Evolutionary conservation across 768 basidiomycete genomes (phyloP).

Genomic region (Macrolepiota albuminosa): DNA sequence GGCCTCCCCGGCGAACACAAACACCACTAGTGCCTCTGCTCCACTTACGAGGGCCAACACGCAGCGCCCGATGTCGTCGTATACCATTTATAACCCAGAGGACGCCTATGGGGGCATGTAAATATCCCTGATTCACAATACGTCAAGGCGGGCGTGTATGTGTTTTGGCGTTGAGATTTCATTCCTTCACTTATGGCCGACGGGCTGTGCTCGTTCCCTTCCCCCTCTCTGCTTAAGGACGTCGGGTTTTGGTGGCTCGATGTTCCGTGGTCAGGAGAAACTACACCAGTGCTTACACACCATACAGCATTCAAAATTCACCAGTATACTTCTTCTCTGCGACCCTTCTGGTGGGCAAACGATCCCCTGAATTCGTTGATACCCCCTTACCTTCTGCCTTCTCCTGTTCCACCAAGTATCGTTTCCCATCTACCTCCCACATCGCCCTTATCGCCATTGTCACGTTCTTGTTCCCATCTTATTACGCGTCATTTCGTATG

Average conservation of each 20-base stretch:
- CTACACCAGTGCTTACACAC: not conserved
- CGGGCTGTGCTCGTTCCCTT: constrained; percentile 7
- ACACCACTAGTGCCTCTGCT: not conserved
- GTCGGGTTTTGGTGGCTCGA: not conserved
- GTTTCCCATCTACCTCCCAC: not conserved
- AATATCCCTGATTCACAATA: constrained; percentile 6
- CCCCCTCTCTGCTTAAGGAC: not conserved
- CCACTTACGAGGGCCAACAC: not conserved
- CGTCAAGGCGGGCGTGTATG: not conserved
- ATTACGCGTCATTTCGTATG: not conserved
- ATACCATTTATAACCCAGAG: constrained; percentile 56
- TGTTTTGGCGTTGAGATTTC: not conserved
- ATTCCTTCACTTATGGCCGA: not conserved
- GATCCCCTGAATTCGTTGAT: constrained; percentile 13
- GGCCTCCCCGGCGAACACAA: not conserved
- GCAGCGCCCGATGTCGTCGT: constrained; percentile 14
- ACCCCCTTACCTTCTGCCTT: not conserved
- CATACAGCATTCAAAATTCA: not conserved
- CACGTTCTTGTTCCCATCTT: not conserved
- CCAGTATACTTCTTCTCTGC: not conserved
- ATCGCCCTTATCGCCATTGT: not conserved
- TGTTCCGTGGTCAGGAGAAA: not conserved
- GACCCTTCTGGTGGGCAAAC: constrained; percentile 9
- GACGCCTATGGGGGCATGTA: constrained; percentile 72
- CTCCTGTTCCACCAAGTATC: not conserved